phyloP scores from a whole-genome alignment of 108 stramenopile species.

The Nannochloropsis gaditana region DNA sequence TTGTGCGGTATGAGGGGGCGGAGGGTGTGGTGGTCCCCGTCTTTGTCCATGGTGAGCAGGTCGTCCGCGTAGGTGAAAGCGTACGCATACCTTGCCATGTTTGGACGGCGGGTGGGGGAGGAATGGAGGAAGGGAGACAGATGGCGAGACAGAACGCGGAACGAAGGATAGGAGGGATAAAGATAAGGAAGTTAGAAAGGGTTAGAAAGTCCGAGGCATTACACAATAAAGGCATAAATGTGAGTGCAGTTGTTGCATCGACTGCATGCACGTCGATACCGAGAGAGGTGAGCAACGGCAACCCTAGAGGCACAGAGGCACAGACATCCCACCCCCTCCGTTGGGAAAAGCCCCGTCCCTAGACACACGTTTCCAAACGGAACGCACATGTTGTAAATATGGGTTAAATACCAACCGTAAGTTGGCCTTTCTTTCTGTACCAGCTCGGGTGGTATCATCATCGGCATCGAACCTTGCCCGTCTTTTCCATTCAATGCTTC shows the following conservation, averaged over 20 bases:
- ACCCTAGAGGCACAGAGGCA: no score
- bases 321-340: no score
- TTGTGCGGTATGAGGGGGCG: background rate
- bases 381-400: background rate
- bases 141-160: background rate
- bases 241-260: no score
- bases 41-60: background rate
- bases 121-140: background rate
- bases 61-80: background rate
- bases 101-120: background rate
- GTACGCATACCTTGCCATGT: background rate
- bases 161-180: background rate
- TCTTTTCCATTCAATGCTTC: background rate
- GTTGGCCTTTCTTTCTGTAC: background rate
- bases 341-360: no score
- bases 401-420: background rate
- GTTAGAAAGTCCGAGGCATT: background rate
- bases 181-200: background rate
- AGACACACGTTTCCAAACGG: no score
- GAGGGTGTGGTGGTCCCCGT: slow-evolving; percentile 1
- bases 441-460: background rate
- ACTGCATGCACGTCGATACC: no score
- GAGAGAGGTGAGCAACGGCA: no score
- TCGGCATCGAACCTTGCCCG: background rate
- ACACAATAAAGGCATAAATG: no score